These are phyloP conservation scores for Monilinia fructicola DNA, from an alignment of 2,329 filamentous ascomycete species.

Conservation along the genomic window DNA sequence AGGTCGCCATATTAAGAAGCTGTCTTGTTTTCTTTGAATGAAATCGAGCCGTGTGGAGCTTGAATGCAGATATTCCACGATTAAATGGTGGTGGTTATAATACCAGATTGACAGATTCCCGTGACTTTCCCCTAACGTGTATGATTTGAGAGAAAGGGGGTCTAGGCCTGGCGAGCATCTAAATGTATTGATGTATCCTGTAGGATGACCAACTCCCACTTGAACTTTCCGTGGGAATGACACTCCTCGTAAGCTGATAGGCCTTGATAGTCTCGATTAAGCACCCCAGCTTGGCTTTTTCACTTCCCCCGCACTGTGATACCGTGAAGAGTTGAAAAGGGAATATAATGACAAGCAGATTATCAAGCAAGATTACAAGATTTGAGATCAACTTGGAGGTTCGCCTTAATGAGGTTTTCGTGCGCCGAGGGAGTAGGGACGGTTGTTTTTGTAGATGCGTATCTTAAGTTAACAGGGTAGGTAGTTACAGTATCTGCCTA, in stretches of 20 bases:
- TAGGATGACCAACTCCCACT: background rate
- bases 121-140: background rate
- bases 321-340: background rate
- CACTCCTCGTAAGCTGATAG: background rate
- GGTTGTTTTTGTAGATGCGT: background rate
- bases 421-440: background rate
- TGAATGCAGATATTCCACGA: background rate
- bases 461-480: background rate
- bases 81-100: background rate
- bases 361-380: background rate
- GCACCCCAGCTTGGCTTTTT: background rate
- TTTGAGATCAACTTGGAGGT: background rate
- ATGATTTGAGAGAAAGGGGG: background rate
- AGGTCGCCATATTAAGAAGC: constrained; percentile 32
- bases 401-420: background rate
- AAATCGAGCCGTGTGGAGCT: background rate
- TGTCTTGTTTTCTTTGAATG: background rate
- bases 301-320: background rate
- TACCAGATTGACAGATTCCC: background rate
- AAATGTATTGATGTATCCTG: background rate
- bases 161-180: constrained; percentile 8
- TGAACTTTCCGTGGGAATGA: background rate
- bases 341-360: background rate
- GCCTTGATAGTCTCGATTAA: background rate
- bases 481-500: background rate